Conservation (phyloP, 1,139 yeast genomes). For the Sugiyamaella sp. region DNA sequence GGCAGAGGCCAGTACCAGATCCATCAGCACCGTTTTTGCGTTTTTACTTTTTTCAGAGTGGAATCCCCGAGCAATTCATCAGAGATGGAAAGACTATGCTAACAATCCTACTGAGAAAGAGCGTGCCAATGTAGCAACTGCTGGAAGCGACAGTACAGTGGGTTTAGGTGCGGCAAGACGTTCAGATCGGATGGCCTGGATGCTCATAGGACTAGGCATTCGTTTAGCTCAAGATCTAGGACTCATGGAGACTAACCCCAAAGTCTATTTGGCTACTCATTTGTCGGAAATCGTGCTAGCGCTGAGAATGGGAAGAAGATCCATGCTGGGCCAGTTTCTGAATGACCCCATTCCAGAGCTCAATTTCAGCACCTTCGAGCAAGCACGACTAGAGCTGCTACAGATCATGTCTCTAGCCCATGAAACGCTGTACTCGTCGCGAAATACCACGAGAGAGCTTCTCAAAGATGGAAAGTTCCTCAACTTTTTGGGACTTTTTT, state of each 20-base stretch:
- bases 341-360: conserved; percentile 42
- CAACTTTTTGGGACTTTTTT: conserved; percentile 68
- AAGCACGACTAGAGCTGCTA: conserved; percentile 76
- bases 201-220: conserved; percentile 86
- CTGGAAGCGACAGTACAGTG: conserved; percentile 49
- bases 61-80: conserved; percentile 94
- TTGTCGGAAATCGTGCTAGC: conserved; percentile 66
- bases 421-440: conserved; percentile 68
- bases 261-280: conserved; percentile 81
- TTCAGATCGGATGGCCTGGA: conserved; percentile 91
- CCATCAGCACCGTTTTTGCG: conserved; percentile 84
- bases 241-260: conserved; percentile 69
- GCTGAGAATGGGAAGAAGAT: conserved; percentile 43
- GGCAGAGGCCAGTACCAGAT: conserved; percentile 91
- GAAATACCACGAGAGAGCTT: conserved; percentile 43
- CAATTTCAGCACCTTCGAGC: conserved; percentile 63
- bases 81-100: conserved; percentile 87
- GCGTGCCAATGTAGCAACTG: conserved; percentile 27
- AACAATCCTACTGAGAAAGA: conserved; percentile 46
- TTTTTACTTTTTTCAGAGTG: conserved; percentile 89
- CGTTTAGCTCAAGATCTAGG: conserved; percentile 88
- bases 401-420: conserved; percentile 83
- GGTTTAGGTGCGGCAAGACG: conserved; percentile 86
- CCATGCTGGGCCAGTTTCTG: conserved; percentile 41
- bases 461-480: conserved; percentile 60